Conservation (phyloP, 2,329 filamentous ascomycete genomes). For the Pestalotiopsis sp. region DNA sequence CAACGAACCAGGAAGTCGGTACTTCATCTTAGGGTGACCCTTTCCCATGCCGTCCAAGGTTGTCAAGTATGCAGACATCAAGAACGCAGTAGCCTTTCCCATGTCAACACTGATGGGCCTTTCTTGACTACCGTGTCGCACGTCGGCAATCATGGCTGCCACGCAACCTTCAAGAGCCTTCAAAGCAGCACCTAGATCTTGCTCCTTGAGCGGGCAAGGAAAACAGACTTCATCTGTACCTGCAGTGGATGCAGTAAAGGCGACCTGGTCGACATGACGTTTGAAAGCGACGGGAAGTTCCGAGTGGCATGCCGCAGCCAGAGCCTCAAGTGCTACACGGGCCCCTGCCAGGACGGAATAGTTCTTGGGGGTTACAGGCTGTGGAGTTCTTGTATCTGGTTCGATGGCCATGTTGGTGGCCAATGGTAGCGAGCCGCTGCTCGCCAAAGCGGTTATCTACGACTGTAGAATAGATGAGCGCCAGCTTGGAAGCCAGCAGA, state of each 20-base stretch:
- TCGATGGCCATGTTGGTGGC: conserved; percentile 21
- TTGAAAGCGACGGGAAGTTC: conserved; percentile 36
- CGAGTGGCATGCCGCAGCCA: conserved; percentile 27
- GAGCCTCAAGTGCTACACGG: conserved; percentile 27
- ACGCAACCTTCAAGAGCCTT: conserved; percentile 63
- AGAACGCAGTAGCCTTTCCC: conserved; percentile 56
- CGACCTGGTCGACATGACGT: conserved; percentile 28
- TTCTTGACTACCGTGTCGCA: conserved; percentile 46
- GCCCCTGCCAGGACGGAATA: conserved; percentile 37
- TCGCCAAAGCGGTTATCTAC: conserved; percentile 12
- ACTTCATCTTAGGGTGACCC: conserved; percentile 47
- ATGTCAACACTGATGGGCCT: conserved; percentile 52
- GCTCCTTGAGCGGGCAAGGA: conserved; percentile 43
- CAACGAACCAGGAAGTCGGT: conserved; percentile 34
- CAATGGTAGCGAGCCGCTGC: conserved; percentile 11
- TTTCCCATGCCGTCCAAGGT: conserved; percentile 57
- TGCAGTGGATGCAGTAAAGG: conserved; percentile 30
- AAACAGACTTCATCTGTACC: conserved; percentile 37
- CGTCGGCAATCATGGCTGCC: conserved; percentile 61
- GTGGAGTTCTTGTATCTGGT: conserved; percentile 2
- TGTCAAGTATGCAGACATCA: conserved; percentile 61
- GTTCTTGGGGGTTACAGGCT: conserved; percentile 9
- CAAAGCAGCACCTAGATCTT: conserved; percentile 46
- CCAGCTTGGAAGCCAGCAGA: neutral
- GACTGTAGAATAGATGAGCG: conserved; percentile 10